Base-by-base conservation (phyloP, 2,329 filamentous ascomycete genomes). In the Epichloe glyceriae region DNA sequence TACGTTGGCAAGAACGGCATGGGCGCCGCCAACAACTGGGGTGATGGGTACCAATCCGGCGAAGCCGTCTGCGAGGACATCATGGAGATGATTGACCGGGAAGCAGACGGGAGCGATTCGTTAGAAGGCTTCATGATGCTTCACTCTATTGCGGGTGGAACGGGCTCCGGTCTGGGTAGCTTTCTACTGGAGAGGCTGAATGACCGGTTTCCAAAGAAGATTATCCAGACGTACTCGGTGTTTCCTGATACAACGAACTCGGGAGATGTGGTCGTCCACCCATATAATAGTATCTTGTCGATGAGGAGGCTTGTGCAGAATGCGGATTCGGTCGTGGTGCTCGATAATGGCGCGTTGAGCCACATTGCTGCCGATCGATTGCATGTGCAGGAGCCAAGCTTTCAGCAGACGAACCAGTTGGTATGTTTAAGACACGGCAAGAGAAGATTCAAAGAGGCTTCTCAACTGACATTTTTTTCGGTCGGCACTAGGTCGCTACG, bases 91-190 rank as follows among this genome's bases (percentile, higher is more conserved):
- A 95, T 98, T 62, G 93, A 98, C 65, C 85, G 93, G 54, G 93
- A 98, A 67, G 93, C 94, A 15, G 93, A 98, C 68, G 94, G 94
- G 34, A 97, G 91, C 65, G 93, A 98, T 68, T 96, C 90, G 49
- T 76, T 98, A 4, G 93, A 98, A 80, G 93, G 93, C 39, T 98
- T 98, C 72, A 98, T 98, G 93, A 82, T 98, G 68, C 77, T 98
- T 56, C 93, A 98, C 67, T 97, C 93, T 3, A 98, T 98, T 63
- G 94, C 93, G 42, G 93, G 93, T 55, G 93, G 93, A 52, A 98
- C 93, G 17, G 93, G 93, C 8, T 96, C 90, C 20, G 93, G 93
- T n/a, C 71, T 98, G 44, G 93, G 93, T 22, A 95, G 89, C 30
- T 98, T 94, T 64, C 78, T 98, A 54, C 80, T 98, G 17, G 94